Conservation (phyloP, 148 eudicot genomes). For the Selenicereus undatus region DNA sequence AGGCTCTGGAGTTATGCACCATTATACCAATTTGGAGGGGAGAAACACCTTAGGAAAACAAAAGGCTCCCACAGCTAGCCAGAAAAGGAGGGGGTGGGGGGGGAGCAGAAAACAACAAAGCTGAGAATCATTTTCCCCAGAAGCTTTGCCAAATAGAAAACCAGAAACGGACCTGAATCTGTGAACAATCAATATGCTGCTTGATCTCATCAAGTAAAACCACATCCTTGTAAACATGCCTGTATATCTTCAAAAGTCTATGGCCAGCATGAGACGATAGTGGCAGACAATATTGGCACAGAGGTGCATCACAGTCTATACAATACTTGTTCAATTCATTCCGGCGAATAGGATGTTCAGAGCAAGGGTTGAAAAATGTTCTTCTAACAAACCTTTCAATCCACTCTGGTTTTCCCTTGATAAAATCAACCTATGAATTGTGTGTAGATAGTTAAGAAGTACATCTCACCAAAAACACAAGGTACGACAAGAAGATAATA, state of each 20-base stretch:
- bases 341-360: constrained; percentile 33
- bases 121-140: background rate
- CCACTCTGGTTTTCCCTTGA: constrained; percentile 39
- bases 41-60: background rate
- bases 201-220: constrained; percentile 45
- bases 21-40: background rate
- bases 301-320: constrained; percentile 40
- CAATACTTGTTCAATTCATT: constrained; percentile 49
- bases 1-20: background rate
- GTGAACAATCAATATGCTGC: constrained; percentile 40
- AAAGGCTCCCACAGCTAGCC: background rate
- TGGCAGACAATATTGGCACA: constrained; percentile 40
- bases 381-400: constrained; percentile 31
- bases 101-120: background rate
- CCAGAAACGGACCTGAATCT: constrained; percentile 50
- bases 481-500: no score
- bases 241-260: constrained; percentile 37
- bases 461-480: background rate
- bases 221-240: constrained; percentile 54
- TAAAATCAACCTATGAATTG: constrained; percentile 16
- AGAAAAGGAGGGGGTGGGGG: background rate
- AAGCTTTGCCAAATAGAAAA: background rate
- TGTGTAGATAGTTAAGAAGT: background rate
- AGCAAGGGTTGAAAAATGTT: constrained; percentile 42
- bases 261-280: constrained; percentile 37